A percentile compares a stretch with the other conserved stretches of the same genome.
Conservation (phyloP, 179 eudicot genomes). For the Silene vulgaris region DNA sequence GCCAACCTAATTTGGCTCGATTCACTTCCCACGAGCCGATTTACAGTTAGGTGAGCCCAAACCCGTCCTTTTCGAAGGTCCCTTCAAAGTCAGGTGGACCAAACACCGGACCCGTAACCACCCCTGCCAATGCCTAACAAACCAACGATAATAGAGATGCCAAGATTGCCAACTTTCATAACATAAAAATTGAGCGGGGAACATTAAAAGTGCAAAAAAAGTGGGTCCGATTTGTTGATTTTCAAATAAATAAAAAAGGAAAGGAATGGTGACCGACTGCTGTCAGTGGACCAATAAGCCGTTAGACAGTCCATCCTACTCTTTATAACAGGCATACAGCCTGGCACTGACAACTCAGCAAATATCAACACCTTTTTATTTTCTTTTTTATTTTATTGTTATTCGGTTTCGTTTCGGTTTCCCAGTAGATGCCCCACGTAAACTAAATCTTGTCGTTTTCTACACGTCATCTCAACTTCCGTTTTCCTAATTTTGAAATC, state of each 20-base stretch:
- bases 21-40: too few relatives aligned
- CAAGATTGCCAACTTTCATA: too few relatives aligned
- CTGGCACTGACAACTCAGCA: constrained; percentile 36
- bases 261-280: constrained; percentile 28
- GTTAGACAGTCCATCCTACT: constrained; percentile 22
- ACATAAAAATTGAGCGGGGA: too few relatives aligned
- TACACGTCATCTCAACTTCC: constrained; percentile 23
- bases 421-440: constrained; percentile 18
- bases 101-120: too few relatives aligned
- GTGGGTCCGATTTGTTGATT: not conserved
- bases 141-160: too few relatives aligned
- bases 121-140: too few relatives aligned
- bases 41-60: too few relatives aligned
- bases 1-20: too few relatives aligned
- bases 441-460: constrained; percentile 25
- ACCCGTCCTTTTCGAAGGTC: too few relatives aligned
- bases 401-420: constrained; percentile 21
- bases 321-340: constrained; percentile 27
- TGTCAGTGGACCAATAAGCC: constrained; percentile 27
- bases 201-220: too few relatives aligned
- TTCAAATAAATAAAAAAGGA: not conserved
- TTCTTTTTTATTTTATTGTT: not conserved
- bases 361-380: not conserved
- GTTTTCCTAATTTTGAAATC: constrained; percentile 8
- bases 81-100: too few relatives aligned